These are phyloP conservation scores for Eutypa lata DNA, from an alignment of 2,329 filamentous ascomycete genomes.

Conservation along the genomic window DNA sequence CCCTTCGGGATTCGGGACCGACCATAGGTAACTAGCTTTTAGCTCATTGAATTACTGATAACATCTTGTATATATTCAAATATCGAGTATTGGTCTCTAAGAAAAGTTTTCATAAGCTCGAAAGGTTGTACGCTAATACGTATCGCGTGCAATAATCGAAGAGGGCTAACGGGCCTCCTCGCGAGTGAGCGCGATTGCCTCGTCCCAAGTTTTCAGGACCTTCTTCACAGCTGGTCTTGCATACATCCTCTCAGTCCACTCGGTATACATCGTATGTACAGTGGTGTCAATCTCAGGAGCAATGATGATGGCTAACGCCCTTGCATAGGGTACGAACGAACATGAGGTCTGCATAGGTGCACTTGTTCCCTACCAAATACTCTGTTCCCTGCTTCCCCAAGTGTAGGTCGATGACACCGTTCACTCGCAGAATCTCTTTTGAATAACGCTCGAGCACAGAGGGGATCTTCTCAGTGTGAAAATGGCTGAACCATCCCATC, in stretches of 20 bases:
- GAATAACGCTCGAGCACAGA: conserved; percentile 41
- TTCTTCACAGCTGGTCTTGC: background rate
- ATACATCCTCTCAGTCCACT: background rate
- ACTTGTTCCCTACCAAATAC: background rate
- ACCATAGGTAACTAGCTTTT: too few relatives aligned
- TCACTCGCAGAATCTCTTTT: conserved; percentile 40
- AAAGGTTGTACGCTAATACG: too few relatives aligned
- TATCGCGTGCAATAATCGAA: too few relatives aligned
- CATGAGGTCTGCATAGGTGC: background rate
- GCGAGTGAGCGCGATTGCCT: background rate
- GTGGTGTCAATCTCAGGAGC: background rate
- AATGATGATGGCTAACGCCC: background rate
- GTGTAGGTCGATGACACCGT: background rate
- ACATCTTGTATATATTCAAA: too few relatives aligned
- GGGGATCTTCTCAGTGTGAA: conserved; percentile 38
- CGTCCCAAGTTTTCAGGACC: background rate
- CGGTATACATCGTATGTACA: background rate
- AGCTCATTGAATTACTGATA: too few relatives aligned
- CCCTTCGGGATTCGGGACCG: too few relatives aligned
- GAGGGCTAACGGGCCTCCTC: too few relatives aligned
- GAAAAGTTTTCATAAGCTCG: too few relatives aligned
- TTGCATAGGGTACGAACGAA: background rate
- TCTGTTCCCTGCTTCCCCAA: background rate
- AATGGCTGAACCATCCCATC: conserved; percentile 37
- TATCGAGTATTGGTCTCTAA: too few relatives aligned